phyloP scores from a whole-genome alignment of 441 rosid genomes.

The Pelargonium australe region DNA sequence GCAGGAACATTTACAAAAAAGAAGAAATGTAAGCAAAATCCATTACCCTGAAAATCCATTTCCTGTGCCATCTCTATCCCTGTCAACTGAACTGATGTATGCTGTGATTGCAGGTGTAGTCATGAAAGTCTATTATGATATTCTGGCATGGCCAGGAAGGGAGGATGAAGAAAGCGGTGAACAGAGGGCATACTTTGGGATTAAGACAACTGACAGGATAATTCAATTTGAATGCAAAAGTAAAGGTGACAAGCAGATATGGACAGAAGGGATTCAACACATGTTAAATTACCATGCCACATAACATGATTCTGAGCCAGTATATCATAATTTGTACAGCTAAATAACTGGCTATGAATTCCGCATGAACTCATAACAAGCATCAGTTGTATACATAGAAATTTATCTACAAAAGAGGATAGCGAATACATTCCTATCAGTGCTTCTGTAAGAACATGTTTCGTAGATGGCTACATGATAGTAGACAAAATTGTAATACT shows the following conservation, averaged over 20 bases:
- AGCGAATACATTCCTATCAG: not conserved
- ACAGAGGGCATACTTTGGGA: conserved; percentile 66
- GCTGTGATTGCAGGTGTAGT: conserved; percentile 47
- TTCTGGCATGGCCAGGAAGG: conserved; percentile 61
- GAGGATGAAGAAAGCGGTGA: conserved; percentile 35
- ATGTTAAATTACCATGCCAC: conserved; percentile 45
- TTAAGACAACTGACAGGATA: conserved; percentile 62
- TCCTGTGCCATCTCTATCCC: not conserved
- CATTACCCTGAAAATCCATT: no score
- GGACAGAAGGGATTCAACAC: conserved; percentile 74
- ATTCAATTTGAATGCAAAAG: conserved; percentile 76
- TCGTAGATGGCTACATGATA: not conserved
- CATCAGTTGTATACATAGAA: no score
- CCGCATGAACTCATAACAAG: no score
- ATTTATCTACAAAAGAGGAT: conserved; percentile 10
- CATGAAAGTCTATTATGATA: conserved; percentile 49
- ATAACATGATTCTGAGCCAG: conserved; percentile 18
- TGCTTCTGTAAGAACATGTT: conserved; percentile 6
- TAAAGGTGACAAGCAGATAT: conserved; percentile 59
- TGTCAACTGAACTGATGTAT: conserved; percentile 12
- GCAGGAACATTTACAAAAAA: conserved; percentile 87
- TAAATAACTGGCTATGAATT: no score
- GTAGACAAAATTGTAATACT: conserved; percentile 22
- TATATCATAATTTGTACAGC: no score
- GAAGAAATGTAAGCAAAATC: conserved; percentile 61